phyloP scores from a whole-genome alignment of 768 basidiomycete species.

The Tulasnella sp. region DNA sequence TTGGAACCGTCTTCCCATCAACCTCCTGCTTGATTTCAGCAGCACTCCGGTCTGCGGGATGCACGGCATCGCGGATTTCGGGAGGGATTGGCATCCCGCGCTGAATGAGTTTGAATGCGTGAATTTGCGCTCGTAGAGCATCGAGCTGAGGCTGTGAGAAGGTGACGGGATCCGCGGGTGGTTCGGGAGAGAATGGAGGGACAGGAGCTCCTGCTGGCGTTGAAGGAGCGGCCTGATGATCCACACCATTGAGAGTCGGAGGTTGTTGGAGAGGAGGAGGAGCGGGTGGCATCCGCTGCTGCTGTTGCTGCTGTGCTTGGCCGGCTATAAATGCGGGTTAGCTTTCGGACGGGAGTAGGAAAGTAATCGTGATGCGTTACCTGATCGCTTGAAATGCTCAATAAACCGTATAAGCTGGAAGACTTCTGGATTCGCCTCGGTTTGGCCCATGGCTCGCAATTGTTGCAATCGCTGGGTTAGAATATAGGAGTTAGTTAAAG shows the following conservation, averaged over 20 bases:
- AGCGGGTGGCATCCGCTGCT: slow-evolving; percentile 2
- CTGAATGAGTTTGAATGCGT: slow-evolving; percentile 69
- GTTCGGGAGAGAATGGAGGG: slow-evolving; percentile 37
- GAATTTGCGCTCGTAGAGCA: slow-evolving; percentile 75
- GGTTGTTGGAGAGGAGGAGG: neutral
- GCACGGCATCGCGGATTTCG: slow-evolving; percentile 63
- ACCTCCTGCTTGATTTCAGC: slow-evolving; percentile 48
- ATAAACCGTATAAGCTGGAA: slow-evolving; percentile 13
- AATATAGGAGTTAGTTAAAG: neutral
- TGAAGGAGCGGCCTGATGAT: neutral
- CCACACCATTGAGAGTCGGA: neutral
- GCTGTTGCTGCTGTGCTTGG: slow-evolving; percentile 10
- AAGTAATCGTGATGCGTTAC: neutral
- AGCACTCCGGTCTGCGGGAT: slow-evolving; percentile 56
- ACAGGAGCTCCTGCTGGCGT: slow-evolving; percentile 13
- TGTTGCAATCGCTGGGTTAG: neutral
- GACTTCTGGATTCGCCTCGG: slow-evolving; percentile 21
- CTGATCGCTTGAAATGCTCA: slow-evolving; percentile 15
- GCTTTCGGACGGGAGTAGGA: neutral
- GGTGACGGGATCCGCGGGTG: slow-evolving; percentile 63
- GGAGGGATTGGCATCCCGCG: slow-evolving; percentile 66
- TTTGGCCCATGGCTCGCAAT: slow-evolving; percentile 9
- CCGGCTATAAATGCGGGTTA: neutral
- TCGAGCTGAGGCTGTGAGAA: slow-evolving; percentile 73
- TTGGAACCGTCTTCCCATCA: slow-evolving; percentile 42